Base-by-base conservation (phyloP, 1,284 basidiomycete genomes). In the Paramarasmius palmivorus region DNA sequence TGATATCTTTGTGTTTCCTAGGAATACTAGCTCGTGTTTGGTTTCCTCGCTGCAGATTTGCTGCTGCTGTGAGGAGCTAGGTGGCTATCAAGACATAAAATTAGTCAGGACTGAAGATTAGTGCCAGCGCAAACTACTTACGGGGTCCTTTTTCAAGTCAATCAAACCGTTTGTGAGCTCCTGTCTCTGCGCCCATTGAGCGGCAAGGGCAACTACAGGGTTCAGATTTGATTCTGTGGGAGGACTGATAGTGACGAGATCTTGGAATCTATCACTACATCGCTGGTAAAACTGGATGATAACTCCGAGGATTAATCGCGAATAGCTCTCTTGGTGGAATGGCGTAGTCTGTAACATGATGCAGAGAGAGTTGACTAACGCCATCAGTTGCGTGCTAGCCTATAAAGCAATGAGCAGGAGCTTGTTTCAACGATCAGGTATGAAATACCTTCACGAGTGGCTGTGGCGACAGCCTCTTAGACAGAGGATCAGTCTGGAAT, bases 211-310 rank as follows among this genome's bases (percentile, higher is more conserved):
- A 2, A 86, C 63, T 44, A 71, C 70, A 10, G 77, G 65, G 34
- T 81, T 76, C 20, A 71, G 65, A 14, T 76, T 76, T 29, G 67
- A 52, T 26, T 70, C 70, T 22, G 64, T 57, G n/a, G 66, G 59
- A 32, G 67, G 62, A 29, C 67, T 68, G 7, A 77, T 67, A 0
- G 84, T 77, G 20, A 90, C 86, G 9, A 93, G 76, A 57, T 81
- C 83, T 61, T 92, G 87, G 71, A 93, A 98, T 26, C 88, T 80
- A 63, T 94, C 88, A 60, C 90, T 93, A 64, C 95, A 97, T 37
- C 90, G 85, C 66, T 97, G 93, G 65, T 98, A 98, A 68, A 95
- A 98, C 68, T 98, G 95, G 35, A 97, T 93, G 48, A 98, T 90
- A 39, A 98, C 90, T n/a, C 91, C 89, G 22, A 99, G 82, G 57